Evolutionary conservation across 2,329 filamentous ascomycete species (phyloP).

Genomic region (Botryotinia globosa): DNA sequence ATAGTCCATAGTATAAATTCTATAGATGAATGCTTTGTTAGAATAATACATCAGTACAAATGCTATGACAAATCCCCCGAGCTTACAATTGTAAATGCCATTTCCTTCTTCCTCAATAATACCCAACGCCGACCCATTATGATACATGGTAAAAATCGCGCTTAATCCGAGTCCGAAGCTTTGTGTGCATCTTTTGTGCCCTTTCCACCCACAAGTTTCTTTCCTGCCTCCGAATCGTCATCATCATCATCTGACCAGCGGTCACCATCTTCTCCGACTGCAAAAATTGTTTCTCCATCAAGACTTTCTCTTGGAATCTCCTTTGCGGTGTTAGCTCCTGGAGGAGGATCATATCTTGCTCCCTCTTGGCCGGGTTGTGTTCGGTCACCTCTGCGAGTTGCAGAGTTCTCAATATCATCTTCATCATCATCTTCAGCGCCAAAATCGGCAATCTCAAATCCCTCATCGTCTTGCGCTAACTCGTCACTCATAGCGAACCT

Average conservation of each 20-base stretch:
- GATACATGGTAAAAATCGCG: constrained; percentile 22
- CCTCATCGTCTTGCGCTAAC: constrained; percentile 96
- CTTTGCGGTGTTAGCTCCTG: constrained; percentile 30
- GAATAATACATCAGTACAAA: neutral
- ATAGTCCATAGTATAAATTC: constrained; percentile 4
- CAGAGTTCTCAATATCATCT: constrained; percentile 49
- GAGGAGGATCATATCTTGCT: constrained; percentile 39
- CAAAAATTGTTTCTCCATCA: constrained; percentile 94
- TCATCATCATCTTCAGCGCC: constrained; percentile 66
- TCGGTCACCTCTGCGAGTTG: constrained; percentile 46
- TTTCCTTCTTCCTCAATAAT: constrained; percentile 10
- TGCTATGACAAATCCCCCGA: neutral
- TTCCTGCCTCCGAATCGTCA: constrained; percentile 55
- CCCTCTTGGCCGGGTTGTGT: constrained; percentile 41
- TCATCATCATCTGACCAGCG: constrained; percentile 77
- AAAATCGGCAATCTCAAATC: constrained; percentile 93
- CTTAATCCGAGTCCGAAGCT: constrained; percentile 9
- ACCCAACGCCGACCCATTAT: constrained; percentile 22
- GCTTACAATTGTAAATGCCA: neutral
- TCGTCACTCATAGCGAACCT: constrained; percentile 99
- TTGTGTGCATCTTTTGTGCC: constrained; percentile 19
- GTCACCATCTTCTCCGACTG: constrained; percentile 80
- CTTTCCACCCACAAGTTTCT: constrained; percentile 43
- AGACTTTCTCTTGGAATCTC: constrained; percentile 56
- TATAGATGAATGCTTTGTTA: constrained; percentile 16